Base-by-base conservation (phyloP, 1,284 basidiomycete species). In the Cutaneotrichosporon sp. region DNA sequence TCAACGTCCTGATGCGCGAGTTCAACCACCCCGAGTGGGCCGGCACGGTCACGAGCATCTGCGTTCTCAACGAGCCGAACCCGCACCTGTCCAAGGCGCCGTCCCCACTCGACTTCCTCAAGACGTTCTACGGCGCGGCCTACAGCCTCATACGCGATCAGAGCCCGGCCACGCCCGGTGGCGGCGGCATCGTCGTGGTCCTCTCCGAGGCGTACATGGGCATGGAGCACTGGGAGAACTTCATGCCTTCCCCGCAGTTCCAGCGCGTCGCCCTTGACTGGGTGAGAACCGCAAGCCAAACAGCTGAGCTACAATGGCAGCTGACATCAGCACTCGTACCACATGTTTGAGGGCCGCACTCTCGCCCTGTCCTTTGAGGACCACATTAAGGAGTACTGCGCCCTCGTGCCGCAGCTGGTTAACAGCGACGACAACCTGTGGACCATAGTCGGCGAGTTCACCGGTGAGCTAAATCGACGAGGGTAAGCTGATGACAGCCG, bases 371-470 rank as follows among this genome's bases (percentile, higher is more conserved):
- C 73, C 0, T 77, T 75, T 46, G 66, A 60, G 25, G 69, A 70
- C 24, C 72, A 73, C 46, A 64, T 79, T 62, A 9, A 2, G 25
- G 47, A 50, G 47, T 50, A 50, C 47, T 50, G 47, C 27, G 13
- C 14, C 47, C 47, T 50, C 16, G 13, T 31, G 13, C 47, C 25
- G 14, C 18, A 49, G 18, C 47, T 50, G 16, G 16, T 14, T 4
- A 9, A 50, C 14, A 50, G 47, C 16, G 68, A 87, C 60, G 54
- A 66, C 25, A 60, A 70, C n/a, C 83, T 92, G 22, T 91, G 89
- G 89, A 82, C 85, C n/a, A 82, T 93, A 50, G 89, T 92, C 27
- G 91, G 91, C 54, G 92, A 94, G 79, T 93, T 89, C 86, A 86
- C 89, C 0, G 84, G 89, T 57, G 74, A 74, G 55, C 27, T 38